Evolutionary conservation across 1,284 basidiomycete species (phyloP), one percentile per base, ranked within the genome.

Genomic region (Tilletia caries): DNA sequence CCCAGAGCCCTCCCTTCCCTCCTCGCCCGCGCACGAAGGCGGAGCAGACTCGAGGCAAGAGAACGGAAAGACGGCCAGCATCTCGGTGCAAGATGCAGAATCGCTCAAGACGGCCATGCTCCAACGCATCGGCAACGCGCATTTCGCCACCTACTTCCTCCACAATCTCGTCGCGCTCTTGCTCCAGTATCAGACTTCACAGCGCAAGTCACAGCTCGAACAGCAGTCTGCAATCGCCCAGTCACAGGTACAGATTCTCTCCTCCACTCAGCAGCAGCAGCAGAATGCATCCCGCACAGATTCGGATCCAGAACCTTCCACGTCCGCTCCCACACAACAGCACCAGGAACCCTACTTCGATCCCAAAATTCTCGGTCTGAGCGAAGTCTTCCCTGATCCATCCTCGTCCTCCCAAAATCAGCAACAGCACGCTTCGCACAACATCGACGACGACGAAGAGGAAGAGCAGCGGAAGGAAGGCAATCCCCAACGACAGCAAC

Each of bases 91-190:
- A 4, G 58, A 62, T 23, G 58, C 58, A 1, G 58, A 62, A 29
- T 13, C 58, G 15, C 10, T 62, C 29, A 62, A 62, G 58, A 23
- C 58, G 33, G 29, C 27, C 32, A 62, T 62, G 58, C 58, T 62
- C 1, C 29, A 62, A 10, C 58, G 58, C 58, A 62, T 62, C 58
- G 58, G 58, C 13, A 62, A 62, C 29, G 58, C 58, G 15, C 58
- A 62, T 18, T 62, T 34, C 33, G 58, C 58, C 32, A 62, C 58
- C 29, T 62, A 62, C 58, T 62, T 62, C n/a, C 32, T 37, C 58
- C 58, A 62, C 32, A 62, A 62, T 29, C 58, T 62, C 58, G 29
- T 62, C 58, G 58, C 58, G 8, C 58, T 62, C 58, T 37, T 62
- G 32, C 58, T 62, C n/a, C 58, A 62, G 32, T 29, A 62, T 10